Percentiles rank a stretch among this genome's conserved stretches.
phyloP scores from a whole-genome alignment of 2,329 filamentous ascomycete genomes.

The Pseudopithomyces maydicus region DNA sequence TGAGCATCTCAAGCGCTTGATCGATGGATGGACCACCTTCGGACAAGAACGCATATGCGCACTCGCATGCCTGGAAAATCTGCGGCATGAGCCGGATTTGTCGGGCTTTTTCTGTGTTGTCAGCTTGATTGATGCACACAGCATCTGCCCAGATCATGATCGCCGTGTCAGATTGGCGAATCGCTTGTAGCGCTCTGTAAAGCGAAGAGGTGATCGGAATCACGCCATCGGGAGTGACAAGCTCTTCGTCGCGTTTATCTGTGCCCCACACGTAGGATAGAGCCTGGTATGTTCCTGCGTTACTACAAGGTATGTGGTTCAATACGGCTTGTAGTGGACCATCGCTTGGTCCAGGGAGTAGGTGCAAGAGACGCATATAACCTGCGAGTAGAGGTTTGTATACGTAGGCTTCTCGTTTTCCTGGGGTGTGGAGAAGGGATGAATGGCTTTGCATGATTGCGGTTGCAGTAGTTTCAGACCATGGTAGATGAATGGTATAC shows the following conservation, averaged over 20 bases:
- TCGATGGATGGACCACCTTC: slow-evolving; percentile 6
- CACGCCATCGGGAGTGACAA: slow-evolving; percentile 5
- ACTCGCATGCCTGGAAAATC: slow-evolving; percentile 9
- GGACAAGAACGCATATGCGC: slow-evolving; percentile 18
- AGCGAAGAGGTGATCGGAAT: slow-evolving; percentile 9
- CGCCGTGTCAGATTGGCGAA: slow-evolving; percentile 4
- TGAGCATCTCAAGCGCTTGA: slow-evolving; percentile 9
- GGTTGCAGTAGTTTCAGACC: neutral
- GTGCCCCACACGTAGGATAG: slow-evolving; percentile 14
- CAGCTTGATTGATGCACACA: slow-evolving; percentile 17
- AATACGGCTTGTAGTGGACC: slow-evolving; percentile 5
- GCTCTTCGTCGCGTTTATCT: neutral
- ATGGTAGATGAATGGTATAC: neutral
- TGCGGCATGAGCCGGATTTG: slow-evolving; percentile 13
- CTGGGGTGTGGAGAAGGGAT: neutral
- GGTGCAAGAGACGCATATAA: slow-evolving; percentile 11
- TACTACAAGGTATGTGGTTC: neutral
- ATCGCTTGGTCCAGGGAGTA: slow-evolving; percentile 8
- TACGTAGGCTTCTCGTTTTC: neutral
- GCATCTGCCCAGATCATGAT: slow-evolving; percentile 14
- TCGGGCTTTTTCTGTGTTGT: slow-evolving; percentile 9
- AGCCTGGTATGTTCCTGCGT: slow-evolving; percentile 2
- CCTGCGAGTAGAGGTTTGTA: neutral
- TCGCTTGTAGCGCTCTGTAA: neutral
- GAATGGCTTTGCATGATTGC: neutral